phyloP scores from a whole-genome alignment of 352 stramenopile genomes.

The Phytophthora pluvialis region DNA sequence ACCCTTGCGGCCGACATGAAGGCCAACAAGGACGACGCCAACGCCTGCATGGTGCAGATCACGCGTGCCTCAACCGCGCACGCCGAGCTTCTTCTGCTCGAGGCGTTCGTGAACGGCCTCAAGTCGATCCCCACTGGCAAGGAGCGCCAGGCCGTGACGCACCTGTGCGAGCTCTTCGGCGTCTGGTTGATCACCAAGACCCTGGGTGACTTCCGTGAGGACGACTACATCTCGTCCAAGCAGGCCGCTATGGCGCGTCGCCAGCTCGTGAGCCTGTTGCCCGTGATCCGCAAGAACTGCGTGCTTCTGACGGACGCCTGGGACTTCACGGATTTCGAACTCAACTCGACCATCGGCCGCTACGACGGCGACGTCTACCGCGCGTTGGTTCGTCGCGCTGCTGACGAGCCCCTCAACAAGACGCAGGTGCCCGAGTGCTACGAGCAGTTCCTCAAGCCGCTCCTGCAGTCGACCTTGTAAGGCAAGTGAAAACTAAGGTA shows the following conservation, averaged over 20 bases:
- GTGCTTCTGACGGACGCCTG: slow-evolving; percentile 49
- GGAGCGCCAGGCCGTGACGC: slow-evolving; percentile 38
- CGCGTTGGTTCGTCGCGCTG: slow-evolving; percentile 52
- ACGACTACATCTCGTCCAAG: slow-evolving; percentile 56
- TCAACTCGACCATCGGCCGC: slow-evolving; percentile 74
- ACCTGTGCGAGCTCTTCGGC: slow-evolving; percentile 46
- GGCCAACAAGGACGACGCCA: slow-evolving; percentile 50
- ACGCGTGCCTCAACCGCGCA: slow-evolving; percentile 54
- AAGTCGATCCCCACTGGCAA: slow-evolving; percentile 29
- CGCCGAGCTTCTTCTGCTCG: slow-evolving; percentile 50
- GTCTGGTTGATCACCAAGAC: slow-evolving; percentile 49
- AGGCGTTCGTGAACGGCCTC: slow-evolving; percentile 45
- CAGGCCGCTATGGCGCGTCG: slow-evolving; percentile 43
- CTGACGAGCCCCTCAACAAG: slow-evolving; percentile 67
- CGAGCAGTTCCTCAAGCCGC: slow-evolving; percentile 53
- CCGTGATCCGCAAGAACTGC: slow-evolving; percentile 53
- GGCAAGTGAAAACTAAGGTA: background rate
- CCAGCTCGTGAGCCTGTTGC: slow-evolving; percentile 45
- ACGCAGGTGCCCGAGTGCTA: slow-evolving; percentile 64
- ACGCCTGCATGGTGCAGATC: slow-evolving; percentile 60
- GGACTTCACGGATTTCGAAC: slow-evolving; percentile 65
- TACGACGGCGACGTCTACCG: slow-evolving; percentile 81
- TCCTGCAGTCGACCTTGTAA: slow-evolving; percentile 46
- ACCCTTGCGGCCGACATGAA: slow-evolving; percentile 46
- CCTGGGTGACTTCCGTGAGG: slow-evolving; percentile 56